Base-by-base conservation (phyloP, 768 basidiomycete species). In the Tulasnella sp. region DNA sequence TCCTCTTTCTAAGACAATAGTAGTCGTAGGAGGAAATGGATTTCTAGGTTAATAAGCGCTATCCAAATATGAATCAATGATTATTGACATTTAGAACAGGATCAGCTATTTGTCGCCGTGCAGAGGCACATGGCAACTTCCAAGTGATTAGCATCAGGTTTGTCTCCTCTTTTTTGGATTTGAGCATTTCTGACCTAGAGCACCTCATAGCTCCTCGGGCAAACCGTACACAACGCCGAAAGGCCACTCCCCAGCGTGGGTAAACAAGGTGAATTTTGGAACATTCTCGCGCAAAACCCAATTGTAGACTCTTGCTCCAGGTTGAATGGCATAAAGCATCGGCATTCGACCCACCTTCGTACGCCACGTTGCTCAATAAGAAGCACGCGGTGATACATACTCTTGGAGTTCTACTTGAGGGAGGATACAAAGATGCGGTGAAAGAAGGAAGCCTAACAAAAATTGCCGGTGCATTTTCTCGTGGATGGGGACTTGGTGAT, bases 11-110 rank as follows among this genome's bases (percentile, higher is more conserved):
- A n/a, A 70, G 48, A 82, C 72, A 60, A 73, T 96, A 32, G 77
- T 96, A n/a, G 89, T 99, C 35, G 76, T 98, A 1, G 95, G 95
- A n/a, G 95, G 95, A 39, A 95, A 95, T 69, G 95, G 95, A 4
- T 98, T 95, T 70, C 79, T 99, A 60, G 93, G 92, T 85, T 57
- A 54, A 68, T 52, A 8, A 10, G 6, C 29, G n/a, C n/a, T n/a
- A n/a, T 53, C 9, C n/a, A 16, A 27, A 19, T 24, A 22, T 53
- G 46, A 37, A 27, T 20, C 3, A 3, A n/a, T 24, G 24, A 27
- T 16, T 24, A 6, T 29, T 45, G n/a, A 39, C 24, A 24, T 55
- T 16, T 15, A 13, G 27, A 37, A 7, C 65, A 95, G 92, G 95
- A 45, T 96, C 95, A 24, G 84, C 91, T 3, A 77, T 99, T 27